Percentiles rank a stretch among this genome's conserved stretches.
phyloP scores from a whole-genome alignment of 1,284 basidiomycete genomes.

The Boletus semigastroideus region DNA sequence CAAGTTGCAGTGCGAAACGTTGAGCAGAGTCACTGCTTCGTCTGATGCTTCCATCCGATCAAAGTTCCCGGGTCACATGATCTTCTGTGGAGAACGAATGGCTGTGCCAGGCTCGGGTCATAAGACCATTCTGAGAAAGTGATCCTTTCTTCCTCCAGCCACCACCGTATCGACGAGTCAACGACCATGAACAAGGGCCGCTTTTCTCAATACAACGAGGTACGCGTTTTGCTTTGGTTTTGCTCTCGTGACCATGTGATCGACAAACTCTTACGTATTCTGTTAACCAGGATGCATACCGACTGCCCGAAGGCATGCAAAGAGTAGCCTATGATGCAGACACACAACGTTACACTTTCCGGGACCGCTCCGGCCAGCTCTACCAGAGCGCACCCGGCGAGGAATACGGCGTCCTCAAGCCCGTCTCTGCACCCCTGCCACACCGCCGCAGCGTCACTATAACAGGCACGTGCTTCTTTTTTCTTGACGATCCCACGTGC shows the following conservation, averaged over 20 bases:
- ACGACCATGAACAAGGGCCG: constrained; percentile 18
- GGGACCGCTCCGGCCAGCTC: constrained; percentile 42
- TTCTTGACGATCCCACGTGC: not conserved
- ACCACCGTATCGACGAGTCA: constrained; percentile 3
- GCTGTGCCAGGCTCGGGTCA: too few relatives aligned
- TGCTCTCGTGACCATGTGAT: not conserved
- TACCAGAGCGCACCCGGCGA: constrained; percentile 46
- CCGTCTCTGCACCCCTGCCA: constrained; percentile 27
- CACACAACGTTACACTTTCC: constrained; percentile 47
- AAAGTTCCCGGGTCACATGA: too few relatives aligned
- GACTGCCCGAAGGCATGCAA: constrained; percentile 52
- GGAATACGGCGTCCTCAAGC: constrained; percentile 44
- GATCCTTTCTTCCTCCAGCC: not conserved
- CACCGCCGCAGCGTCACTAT: constrained; percentile 31
- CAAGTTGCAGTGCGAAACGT: too few relatives aligned
- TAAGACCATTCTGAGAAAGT: not conserved
- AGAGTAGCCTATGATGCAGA: constrained; percentile 57
- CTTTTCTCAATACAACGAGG: constrained; percentile 42
- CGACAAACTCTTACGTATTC: not conserved
- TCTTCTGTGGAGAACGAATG: too few relatives aligned
- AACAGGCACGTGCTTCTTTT: constrained; percentile 19
- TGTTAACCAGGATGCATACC: constrained; percentile 46
- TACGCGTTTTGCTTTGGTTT: constrained; percentile 18
- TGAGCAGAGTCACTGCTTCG: too few relatives aligned
- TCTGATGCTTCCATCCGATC: too few relatives aligned